phyloP scores from a whole-genome alignment of 805 yeast genomes.

The Kazachstania taianensis region DNA sequence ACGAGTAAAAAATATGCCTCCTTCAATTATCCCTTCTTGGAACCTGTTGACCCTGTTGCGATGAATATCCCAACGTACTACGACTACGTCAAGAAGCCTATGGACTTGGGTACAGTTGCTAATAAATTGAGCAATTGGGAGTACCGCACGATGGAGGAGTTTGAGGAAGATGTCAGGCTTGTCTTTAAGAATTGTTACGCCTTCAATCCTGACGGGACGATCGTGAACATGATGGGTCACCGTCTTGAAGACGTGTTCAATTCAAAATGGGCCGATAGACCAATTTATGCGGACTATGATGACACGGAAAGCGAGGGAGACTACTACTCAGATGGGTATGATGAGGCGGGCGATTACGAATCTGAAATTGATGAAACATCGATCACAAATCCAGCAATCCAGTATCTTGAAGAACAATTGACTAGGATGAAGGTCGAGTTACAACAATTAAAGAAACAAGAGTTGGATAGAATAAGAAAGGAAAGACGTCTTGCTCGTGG shows the following conservation, averaged over 20 bases:
- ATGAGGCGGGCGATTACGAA: conserved; percentile 35
- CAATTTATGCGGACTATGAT: conserved; percentile 49
- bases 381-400: conserved; percentile 81
- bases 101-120: conserved; percentile 86
- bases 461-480: conserved; percentile 53
- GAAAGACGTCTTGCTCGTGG: conserved; percentile 39
- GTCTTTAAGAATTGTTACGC: conserved; percentile 83
- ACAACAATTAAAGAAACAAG: conserved; percentile 70
- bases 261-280: conserved; percentile 80
- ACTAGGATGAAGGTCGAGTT: conserved; percentile 78
- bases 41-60: conserved; percentile 93
- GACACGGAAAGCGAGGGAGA: conserved; percentile 36
- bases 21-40: conserved; percentile 81
- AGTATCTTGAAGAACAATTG: conserved; percentile 78
- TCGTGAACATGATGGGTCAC: conserved; percentile 93
- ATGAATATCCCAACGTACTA: conserved; percentile 84
- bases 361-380: conserved; percentile 50
- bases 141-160: conserved; percentile 81
- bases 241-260: conserved; percentile 78
- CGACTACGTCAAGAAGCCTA: conserved; percentile 81
- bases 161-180: conserved; percentile 70
- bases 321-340: conserved; percentile 26
- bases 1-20: conserved; percentile 72
- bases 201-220: conserved; percentile 95
- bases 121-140: conserved; percentile 75